Evolutionary conservation across 345 rosid genomes (phyloP), one percentile per base, ranked within the genome.

Genomic region (Clausena lansium): DNA sequence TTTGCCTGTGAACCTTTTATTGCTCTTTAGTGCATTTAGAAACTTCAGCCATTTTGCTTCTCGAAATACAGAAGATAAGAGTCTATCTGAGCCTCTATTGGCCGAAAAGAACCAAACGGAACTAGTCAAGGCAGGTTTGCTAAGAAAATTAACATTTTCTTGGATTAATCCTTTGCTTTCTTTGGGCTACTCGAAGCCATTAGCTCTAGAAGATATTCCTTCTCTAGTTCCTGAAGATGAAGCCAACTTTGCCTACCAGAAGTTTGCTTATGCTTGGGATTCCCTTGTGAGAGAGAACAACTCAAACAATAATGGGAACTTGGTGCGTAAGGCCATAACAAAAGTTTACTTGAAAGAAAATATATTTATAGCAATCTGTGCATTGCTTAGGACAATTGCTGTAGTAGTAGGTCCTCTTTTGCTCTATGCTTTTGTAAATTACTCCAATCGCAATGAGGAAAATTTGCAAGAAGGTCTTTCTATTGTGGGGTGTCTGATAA

Each of bases 101-200:
- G 81, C 71, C 32, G 72, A 45, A 22, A 78, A 76, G 50, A 74
- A 74, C 60, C 57, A 17, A 64, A 79, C 84, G 20, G 79, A 64
- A 58, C 74, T 91, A 32, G 83, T 87, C 63, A 82, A 78, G 32
- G 89, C 88, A 67, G 76, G 85, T 28, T 89, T 89, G 71, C 66
- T 90, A 76, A 87, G 93, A 79, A 76, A 76, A 71, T 55, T 90
- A 67, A 70, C 86, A 7, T 91, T 93, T 77, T 87, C 94, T 58
- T 93, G 95, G 94, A 85, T 91, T 54, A 90, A 87, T 81, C 84
- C 90, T 57, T 84, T 93, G 65, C 89, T 90, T 75, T 74, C 86
- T 0, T 72, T 84, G 71, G 97, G 95, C n/a, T 87, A 78, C 85
- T 81, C 77, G 9, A 93, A 83, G 76, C 91, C 91, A 62, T 83